Conservation (phyloP, 2,329 filamentous ascomycete species). For the Phyllosticta citriasiana region DNA sequence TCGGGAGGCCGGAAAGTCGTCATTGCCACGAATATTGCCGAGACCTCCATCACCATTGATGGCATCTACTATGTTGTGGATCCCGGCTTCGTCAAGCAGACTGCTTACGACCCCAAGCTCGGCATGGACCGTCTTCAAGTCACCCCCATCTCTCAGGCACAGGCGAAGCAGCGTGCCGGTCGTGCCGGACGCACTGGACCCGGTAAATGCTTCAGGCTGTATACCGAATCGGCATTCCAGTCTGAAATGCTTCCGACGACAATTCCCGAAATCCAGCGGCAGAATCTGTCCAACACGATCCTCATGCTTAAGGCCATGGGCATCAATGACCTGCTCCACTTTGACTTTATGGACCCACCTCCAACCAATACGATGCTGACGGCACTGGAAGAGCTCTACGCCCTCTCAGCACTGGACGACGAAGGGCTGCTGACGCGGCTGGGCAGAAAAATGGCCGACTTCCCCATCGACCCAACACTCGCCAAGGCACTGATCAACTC, state of each 20-base stretch:
- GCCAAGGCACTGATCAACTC: slow-evolving; percentile 85
- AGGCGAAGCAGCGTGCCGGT: slow-evolving; percentile 88
- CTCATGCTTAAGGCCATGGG: slow-evolving; percentile 99
- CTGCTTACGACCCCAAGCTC: slow-evolving; percentile 90
- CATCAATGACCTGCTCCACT: slow-evolving; percentile 93
- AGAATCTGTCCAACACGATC: slow-evolving; percentile 87
- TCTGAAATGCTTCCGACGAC: slow-evolving; percentile 95
- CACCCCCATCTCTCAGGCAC: slow-evolving; percentile 91
- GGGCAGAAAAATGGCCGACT: slow-evolving; percentile 95
- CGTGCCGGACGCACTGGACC: slow-evolving; percentile 90
- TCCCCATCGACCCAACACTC: slow-evolving; percentile 90
- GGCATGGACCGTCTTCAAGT: slow-evolving; percentile 97
- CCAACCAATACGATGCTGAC: slow-evolving; percentile 97
- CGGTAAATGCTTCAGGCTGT: slow-evolving; percentile 90
- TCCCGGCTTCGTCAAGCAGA: slow-evolving; percentile 95
- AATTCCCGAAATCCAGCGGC: slow-evolving; percentile 91
- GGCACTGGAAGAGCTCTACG: slow-evolving; percentile 89
- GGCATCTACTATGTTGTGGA: slow-evolving; percentile 97
- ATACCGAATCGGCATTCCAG: slow-evolving; percentile 91
- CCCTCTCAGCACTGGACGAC: slow-evolving; percentile 82
- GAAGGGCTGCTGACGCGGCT: slow-evolving; percentile 87
- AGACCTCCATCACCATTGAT: slow-evolving; percentile 96
- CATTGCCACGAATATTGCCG: slow-evolving; percentile 96
- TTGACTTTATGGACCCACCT: slow-evolving; percentile 98
- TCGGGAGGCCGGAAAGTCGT: slow-evolving; percentile 83